A percentile compares a stretch with the other conserved stretches of the same genome.
Evolutionary conservation across 331 rosid species (phyloP).

Genomic region (Telfairia occidentalis): DNA sequence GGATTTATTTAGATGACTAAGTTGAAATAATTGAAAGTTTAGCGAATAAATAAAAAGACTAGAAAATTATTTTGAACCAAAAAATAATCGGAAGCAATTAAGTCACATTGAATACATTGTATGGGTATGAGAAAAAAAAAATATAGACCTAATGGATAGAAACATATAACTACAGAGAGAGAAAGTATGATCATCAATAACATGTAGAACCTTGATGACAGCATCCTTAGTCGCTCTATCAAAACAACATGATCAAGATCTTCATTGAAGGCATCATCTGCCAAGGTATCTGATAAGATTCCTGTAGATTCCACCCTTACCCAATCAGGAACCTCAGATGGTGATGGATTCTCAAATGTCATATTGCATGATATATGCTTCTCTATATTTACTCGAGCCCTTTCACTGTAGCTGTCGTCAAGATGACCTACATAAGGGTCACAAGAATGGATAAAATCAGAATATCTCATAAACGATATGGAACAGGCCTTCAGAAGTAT

Average conservation of each 20-base stretch:
- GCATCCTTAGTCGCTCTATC: conserved; percentile 59
- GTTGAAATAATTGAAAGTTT: background rate
- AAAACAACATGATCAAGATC: conserved; percentile 59
- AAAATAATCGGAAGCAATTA: background rate
- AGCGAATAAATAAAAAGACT: background rate
- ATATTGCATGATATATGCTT: conserved; percentile 18
- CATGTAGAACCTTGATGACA: conserved; percentile 44
- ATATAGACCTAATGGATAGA: background rate
- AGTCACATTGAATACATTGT: background rate
- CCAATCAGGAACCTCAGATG: conserved; percentile 23
- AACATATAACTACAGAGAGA: conserved; percentile 12
- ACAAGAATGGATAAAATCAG: conserved; percentile 5
- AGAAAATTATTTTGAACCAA: background rate
- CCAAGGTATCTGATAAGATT: conserved; percentile 18
- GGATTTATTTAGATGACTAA: background rate
- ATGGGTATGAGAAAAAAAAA: background rate
- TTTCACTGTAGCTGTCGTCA: conserved; percentile 16
- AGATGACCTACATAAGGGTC: conserved; percentile 17
- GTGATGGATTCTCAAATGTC: conserved; percentile 11
- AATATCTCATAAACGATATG: conserved; percentile 4
- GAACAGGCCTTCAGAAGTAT: background rate
- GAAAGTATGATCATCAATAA: conserved; percentile 13
- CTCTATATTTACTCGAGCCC: background rate
- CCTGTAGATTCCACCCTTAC: conserved; percentile 31
- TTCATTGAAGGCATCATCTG: conserved; percentile 20